A percentile compares a stretch with the other conserved stretches of the same genome.
phyloP scores from a whole-genome alignment of 257 asterid genomes.

The Ilex asprella region DNA sequence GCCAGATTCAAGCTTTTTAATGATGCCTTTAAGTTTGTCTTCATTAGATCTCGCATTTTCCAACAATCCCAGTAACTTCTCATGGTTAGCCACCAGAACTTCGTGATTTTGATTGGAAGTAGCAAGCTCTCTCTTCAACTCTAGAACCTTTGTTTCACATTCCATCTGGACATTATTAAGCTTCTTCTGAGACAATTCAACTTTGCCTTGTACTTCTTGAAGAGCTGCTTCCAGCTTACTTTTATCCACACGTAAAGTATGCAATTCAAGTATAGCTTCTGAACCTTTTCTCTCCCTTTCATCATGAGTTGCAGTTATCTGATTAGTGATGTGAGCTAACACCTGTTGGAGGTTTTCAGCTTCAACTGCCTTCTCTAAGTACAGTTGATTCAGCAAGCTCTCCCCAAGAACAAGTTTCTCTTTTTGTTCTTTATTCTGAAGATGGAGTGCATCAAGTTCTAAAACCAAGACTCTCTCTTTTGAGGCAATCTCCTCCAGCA shows the following conservation, averaged over 20 bases:
- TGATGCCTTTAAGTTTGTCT: constrained; percentile 21
- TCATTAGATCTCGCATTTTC: constrained; percentile 16
- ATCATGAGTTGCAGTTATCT: not conserved
- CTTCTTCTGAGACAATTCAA: not conserved
- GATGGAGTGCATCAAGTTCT: constrained; percentile 5
- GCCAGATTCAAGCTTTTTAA: constrained; percentile 25
- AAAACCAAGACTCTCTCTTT: constrained; percentile 12
- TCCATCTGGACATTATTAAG: not conserved
- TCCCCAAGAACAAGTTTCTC: constrained; percentile 2
- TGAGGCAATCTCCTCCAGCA: constrained; percentile 16
- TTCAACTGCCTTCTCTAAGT: constrained; percentile 5
- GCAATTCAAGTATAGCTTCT: not conserved
- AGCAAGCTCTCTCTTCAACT: constrained; percentile 11
- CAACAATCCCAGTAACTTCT: constrained; percentile 12
- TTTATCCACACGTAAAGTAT: not conserved
- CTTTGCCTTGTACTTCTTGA: constrained; percentile 1
- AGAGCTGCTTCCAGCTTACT: not conserved
- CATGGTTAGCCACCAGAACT: constrained; percentile 15
- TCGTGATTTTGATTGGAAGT: constrained; percentile 11
- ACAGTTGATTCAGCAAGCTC: constrained; percentile 7
- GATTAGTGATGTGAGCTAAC: not conserved
- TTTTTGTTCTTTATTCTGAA: constrained; percentile 2
- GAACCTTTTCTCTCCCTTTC: not conserved
- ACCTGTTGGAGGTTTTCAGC: constrained; percentile 4
- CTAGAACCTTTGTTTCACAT: not conserved